These are phyloP conservation scores for Nematocida ausubeli DNA, from an alignment of 371 early-diverging fungal species.

Conservation along the genomic window DNA sequence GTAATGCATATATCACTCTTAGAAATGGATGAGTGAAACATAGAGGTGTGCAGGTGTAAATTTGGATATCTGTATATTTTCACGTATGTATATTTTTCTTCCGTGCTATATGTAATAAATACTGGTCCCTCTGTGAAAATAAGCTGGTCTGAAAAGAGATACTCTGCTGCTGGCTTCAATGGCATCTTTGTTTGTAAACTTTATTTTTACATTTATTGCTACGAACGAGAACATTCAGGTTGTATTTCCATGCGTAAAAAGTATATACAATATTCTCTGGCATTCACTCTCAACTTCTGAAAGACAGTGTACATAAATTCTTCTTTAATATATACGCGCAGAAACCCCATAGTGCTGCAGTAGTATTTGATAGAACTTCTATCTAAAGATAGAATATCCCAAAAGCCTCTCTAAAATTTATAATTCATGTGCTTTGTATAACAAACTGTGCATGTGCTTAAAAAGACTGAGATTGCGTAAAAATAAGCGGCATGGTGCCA, in stretches of 20 bases:
- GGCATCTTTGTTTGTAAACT: slow-evolving; percentile 26
- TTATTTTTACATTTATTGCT: neutral
- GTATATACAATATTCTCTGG: too few species aligned
- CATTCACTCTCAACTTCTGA: too few species aligned
- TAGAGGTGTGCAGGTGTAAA: neutral
- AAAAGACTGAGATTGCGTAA: too few species aligned
- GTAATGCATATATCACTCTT: neutral
- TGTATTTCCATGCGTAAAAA: too few species aligned
- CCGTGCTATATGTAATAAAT: slow-evolving; percentile 7
- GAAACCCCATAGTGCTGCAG: too few species aligned
- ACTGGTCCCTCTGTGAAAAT: neutral
- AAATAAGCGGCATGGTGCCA: too few species aligned
- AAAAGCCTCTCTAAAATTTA: neutral
- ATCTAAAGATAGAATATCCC: neutral
- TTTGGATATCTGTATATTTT: slow-evolving; percentile 15
- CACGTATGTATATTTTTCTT: neutral
- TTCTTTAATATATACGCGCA: too few species aligned
- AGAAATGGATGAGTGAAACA: neutral
- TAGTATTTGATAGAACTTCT: too few species aligned
- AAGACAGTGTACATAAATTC: too few species aligned
- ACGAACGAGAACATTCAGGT: too few species aligned
- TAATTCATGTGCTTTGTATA: too few species aligned
- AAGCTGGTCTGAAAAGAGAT: neutral
- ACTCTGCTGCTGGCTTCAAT: slow-evolving; percentile 13
- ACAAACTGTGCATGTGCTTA: too few species aligned